Percentiles rank a stretch among this genome's conserved stretches.
Evolutionary conservation across 139 green algal species (phyloP).

Genomic region (Chara braunii): DNA sequence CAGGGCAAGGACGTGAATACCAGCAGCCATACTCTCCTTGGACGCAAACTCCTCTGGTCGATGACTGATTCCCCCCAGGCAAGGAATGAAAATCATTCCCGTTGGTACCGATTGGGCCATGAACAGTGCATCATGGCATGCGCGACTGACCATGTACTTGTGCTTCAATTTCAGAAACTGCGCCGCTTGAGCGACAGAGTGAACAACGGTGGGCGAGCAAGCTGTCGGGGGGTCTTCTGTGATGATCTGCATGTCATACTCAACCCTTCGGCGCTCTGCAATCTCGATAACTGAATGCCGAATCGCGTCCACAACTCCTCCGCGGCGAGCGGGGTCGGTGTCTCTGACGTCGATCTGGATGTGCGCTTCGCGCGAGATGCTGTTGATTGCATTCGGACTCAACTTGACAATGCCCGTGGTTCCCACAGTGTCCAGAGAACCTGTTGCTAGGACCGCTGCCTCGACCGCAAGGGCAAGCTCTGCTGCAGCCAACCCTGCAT

Average conservation of each 20-base stretch:
- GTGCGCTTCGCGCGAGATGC: slow-evolving; percentile 62
- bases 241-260: slow-evolving; percentile 41
- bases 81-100: slow-evolving; percentile 97
- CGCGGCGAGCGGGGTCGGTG: slow-evolving; percentile 61
- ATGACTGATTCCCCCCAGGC: too few relatives aligned
- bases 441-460: slow-evolving; percentile 51
- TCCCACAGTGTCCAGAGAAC: slow-evolving; percentile 68
- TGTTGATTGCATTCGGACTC: slow-evolving; percentile 89
- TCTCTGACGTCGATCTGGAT: slow-evolving; percentile 80
- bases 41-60: slow-evolving; percentile 80
- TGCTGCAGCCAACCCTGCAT: slow-evolving; percentile 77
- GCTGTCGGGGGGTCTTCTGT: slow-evolving; percentile 81
- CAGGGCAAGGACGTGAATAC: slow-evolving; percentile 47
- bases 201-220: slow-evolving; percentile 53
- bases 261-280: slow-evolving; percentile 38
- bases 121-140: slow-evolving; percentile 95
- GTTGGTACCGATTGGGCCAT: slow-evolving; percentile 82
- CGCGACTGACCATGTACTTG: slow-evolving; percentile 75
- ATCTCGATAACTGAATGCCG: slow-evolving; percentile 49
- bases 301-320: slow-evolving; percentile 59
- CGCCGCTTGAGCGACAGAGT: slow-evolving; percentile 49
- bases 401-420: slow-evolving; percentile 63
- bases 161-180: slow-evolving; percentile 51
- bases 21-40: slow-evolving; percentile 53
- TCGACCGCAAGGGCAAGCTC: slow-evolving; percentile 80